phyloP scores from a whole-genome alignment of 2,329 filamentous ascomycete species.

The Alternaria metachromatica region DNA sequence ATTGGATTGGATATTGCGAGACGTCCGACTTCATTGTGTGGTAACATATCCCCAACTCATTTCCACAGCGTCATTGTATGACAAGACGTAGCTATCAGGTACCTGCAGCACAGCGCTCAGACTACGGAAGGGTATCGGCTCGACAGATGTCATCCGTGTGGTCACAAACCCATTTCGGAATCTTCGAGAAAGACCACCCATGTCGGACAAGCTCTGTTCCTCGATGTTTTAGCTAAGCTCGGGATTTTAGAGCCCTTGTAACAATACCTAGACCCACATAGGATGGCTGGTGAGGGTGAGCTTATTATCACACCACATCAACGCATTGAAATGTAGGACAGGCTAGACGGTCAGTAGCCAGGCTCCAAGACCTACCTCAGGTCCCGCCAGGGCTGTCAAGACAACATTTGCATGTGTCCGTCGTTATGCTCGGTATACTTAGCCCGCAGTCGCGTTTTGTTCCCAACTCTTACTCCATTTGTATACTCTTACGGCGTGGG shows the following conservation, averaged over 20 bases:
- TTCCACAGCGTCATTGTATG: neutral
- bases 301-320: conserved; percentile 5
- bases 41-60: neutral
- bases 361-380: neutral
- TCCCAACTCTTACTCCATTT: neutral
- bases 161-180: neutral
- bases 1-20: neutral
- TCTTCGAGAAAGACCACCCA: neutral
- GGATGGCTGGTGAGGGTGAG: neutral
- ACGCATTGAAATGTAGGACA: neutral
- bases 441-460: neutral
- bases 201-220: neutral
- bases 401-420: neutral
- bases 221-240: neutral
- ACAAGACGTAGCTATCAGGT: neutral
- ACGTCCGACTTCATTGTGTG: neutral
- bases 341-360: neutral
- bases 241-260: neutral
- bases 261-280: neutral
- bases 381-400: neutral
- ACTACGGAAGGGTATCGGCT: neutral
- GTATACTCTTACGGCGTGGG: no score
- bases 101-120: neutral
- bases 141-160: neutral
- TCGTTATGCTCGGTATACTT: neutral